These are phyloP conservation scores for Spathaspora arborariae DNA, from an alignment of 805 yeast genomes.

Conservation along the genomic window DNA sequence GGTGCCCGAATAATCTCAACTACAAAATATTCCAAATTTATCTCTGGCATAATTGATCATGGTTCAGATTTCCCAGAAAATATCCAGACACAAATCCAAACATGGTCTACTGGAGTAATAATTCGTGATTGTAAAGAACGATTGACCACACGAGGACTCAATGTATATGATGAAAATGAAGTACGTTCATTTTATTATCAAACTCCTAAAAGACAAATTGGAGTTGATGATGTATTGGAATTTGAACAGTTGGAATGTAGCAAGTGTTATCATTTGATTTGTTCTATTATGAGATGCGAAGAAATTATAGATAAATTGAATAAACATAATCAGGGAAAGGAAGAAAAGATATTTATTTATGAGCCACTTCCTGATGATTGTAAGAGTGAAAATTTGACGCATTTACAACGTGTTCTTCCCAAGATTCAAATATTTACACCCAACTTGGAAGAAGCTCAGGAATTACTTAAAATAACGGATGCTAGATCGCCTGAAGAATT, in stretches of 20 bases:
- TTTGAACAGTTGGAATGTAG: conserved; percentile 32
- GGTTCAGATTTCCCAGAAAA: conserved; percentile 72
- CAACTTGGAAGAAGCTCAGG: conserved; percentile 78
- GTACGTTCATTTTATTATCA: conserved; percentile 52
- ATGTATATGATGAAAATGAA: conserved; percentile 63
- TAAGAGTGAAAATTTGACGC: conserved; percentile 38
- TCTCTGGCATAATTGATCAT: conserved; percentile 73
- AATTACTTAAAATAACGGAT: conserved; percentile 47
- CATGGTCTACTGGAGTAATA: conserved; percentile 62
- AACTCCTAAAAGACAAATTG: conserved; percentile 59
- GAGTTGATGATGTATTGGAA: conserved; percentile 48
- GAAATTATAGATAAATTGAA: conserved; percentile 41
- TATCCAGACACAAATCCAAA: conserved; percentile 40
- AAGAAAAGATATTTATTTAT: conserved; percentile 54
- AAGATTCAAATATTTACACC: conserved; percentile 69
- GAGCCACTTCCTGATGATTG: conserved; percentile 88
- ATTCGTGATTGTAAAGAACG: conserved; percentile 51
- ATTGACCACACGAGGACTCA: conserved; percentile 78
- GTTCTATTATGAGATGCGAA: conserved; percentile 61
- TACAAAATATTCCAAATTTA: conserved; percentile 22
- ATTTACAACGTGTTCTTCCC: conserved; percentile 35
- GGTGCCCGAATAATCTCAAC: conserved; percentile 65
- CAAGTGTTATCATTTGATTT: conserved; percentile 63
- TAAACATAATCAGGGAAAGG: conserved; percentile 9
- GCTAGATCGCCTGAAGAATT: conserved; percentile 45